phyloP scores from a whole-genome alignment of 2,329 filamentous ascomycete genomes.

The Phialophora tarda region DNA sequence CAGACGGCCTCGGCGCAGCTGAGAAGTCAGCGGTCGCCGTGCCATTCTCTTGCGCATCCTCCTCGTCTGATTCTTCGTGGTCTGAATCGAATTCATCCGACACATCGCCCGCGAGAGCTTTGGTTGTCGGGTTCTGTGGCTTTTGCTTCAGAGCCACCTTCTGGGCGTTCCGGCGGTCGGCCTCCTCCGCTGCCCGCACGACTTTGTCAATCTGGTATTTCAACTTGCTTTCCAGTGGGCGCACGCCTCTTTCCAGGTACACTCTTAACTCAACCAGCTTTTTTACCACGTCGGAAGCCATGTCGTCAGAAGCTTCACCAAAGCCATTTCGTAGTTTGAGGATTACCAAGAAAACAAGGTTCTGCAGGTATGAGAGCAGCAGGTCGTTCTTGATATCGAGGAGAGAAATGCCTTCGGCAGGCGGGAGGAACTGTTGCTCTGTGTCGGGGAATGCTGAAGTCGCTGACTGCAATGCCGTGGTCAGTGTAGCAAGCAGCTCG shows the following conservation, averaged over 20 bases:
- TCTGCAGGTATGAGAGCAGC: conserved; percentile 94
- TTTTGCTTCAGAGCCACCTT: conserved; percentile 44
- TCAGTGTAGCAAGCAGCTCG: conserved; percentile 32
- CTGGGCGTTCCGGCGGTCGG: conserved; percentile 55
- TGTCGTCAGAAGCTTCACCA: conserved; percentile 40
- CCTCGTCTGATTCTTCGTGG: conserved; percentile 50
- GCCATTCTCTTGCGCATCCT: conserved; percentile 64
- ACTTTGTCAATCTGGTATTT: conserved; percentile 98
- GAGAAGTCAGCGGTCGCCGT: conserved; percentile 57
- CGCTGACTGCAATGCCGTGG: conserved; percentile 30
- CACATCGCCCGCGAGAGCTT: conserved; percentile 44
- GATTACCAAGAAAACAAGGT: conserved; percentile 85
- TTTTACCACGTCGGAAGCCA: conserved; percentile 73
- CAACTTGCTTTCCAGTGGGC: conserved; percentile 84
- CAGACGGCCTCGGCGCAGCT: conserved; percentile 26
- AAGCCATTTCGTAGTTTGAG: conserved; percentile 70
- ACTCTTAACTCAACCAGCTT: conserved; percentile 91
- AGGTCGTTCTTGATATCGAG: conserved; percentile 96
- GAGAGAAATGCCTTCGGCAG: conserved; percentile 82
- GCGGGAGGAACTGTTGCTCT: conserved; percentile 73
- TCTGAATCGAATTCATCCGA: conserved; percentile 49
- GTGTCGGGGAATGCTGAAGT: conserved; percentile 34
- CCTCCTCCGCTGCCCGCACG: conserved; percentile 81
- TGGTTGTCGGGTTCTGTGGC: conserved; percentile 42
- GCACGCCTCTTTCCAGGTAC: conserved; percentile 90